Evolutionary conservation across 345 rosid genomes (phyloP).

Genomic region (Moricandia moricandioides): DNA sequence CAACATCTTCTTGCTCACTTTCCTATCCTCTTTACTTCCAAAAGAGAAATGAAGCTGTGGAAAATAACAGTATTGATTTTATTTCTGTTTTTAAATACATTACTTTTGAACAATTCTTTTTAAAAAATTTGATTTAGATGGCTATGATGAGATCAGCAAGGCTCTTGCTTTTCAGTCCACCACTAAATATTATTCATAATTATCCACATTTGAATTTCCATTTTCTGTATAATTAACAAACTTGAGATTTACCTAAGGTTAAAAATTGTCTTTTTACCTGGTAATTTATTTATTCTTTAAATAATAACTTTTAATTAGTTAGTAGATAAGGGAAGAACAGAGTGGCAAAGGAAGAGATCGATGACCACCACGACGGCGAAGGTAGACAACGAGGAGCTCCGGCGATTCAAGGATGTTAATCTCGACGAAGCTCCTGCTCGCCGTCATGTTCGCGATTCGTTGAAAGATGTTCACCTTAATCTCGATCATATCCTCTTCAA

Average conservation of each 20-base stretch:
- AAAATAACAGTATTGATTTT: no score
- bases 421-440: constrained; percentile 78
- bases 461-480: constrained; percentile 66
- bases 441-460: constrained; percentile 74
- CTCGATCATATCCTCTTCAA: constrained; percentile 83
- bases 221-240: no score
- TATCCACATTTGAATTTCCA: constrained; percentile 18
- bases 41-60: no score
- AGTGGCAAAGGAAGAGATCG: constrained; percentile 25
- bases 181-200: constrained; percentile 8
- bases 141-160: background rate
- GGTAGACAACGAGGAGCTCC: constrained; percentile 54
- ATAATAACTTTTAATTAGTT: background rate
- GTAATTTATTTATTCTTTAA: background rate
- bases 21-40: no score
- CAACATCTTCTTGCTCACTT: no score
- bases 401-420: constrained; percentile 49
- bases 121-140: no score
- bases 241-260: background rate
- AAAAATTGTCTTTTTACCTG: background rate
- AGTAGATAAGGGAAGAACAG: constrained; percentile 29
- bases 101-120: no score
- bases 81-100: no score
- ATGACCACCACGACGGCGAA: constrained; percentile 42
- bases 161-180: constrained; percentile 24